Percentiles rank a stretch among this genome's conserved stretches.
Evolutionary conservation across 164 flowering plant genomes (phyloP).

Genomic region (Macadamia integrifolia): DNA sequence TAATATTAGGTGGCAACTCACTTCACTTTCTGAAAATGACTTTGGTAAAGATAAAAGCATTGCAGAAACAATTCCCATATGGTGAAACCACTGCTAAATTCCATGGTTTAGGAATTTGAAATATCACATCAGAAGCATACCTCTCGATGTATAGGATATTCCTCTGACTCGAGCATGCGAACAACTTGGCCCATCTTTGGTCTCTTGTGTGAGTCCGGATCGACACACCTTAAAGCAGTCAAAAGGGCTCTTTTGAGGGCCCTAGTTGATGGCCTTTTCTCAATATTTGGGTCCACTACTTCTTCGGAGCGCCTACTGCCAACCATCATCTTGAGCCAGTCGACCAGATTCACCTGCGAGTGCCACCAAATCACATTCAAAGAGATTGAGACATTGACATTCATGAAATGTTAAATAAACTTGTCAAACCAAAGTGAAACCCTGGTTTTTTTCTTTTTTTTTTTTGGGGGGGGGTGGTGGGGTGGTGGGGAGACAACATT

Average conservation of each 20-base stretch:
- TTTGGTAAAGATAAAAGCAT: background rate
- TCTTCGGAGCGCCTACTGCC: slow-evolving; percentile 73
- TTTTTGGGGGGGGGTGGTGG: too few relatives aligned
- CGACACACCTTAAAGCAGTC: slow-evolving; percentile 83
- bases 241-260: slow-evolving; percentile 79
- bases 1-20: background rate
- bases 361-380: slow-evolving; percentile 9
- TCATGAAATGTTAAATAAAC: background rate
- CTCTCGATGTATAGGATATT: slow-evolving; percentile 77
- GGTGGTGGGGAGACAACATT: background rate
- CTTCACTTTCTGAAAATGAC: background rate
- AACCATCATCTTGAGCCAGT: slow-evolving; percentile 91
- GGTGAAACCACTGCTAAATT: background rate
- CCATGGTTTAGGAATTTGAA: background rate
- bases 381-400: background rate
- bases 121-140: slow-evolving; percentile 26
- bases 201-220: slow-evolving; percentile 74
- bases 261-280: slow-evolving; percentile 65
- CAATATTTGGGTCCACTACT: slow-evolving; percentile 77
- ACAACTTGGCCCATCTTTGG: slow-evolving; percentile 92
- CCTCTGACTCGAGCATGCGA: slow-evolving; percentile 90
- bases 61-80: background rate
- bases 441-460: background rate
- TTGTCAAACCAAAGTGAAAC: background rate
- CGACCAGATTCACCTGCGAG: slow-evolving; percentile 75